Base-by-base conservation (phyloP, 108 stramenopile genomes). In the Skeletonema potamos region DNA sequence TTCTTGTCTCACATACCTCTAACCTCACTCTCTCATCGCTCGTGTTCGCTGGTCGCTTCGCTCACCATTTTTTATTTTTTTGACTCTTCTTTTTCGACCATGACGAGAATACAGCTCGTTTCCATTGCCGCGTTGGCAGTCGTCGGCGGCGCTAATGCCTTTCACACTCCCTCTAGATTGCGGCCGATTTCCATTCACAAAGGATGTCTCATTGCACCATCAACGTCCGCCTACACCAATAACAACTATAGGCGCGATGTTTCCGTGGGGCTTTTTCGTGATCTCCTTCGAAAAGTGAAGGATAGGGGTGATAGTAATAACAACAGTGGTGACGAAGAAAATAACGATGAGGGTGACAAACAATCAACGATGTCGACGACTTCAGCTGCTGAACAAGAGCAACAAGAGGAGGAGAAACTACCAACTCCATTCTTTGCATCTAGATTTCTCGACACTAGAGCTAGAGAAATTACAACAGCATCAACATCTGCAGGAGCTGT, bases 221-320 rank as follows among this genome's bases (percentile, higher is more conserved):
- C 27, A 27, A 27, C 34, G n/a, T 36, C 61, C 33, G 39, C 36
- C 1, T 20, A 36, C 61, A 24, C 61, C 22, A 33, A 24, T 37
- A 26, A 22, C 2, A 27, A 12, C 13, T 54, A 32, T 44, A 58
- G 66, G 17, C 54, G 66, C 51, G 58, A 70, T 54, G 67, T 69
- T 39, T 65, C 73, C 9, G 27, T 76, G 43, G 56, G 39, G 15
- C 75, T 76, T 2, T 76, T 76, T 64, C 64, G 75, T 30, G 68
- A 69, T 69, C 17, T 76, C 1, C 44, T 76, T 41, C 48, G 62
- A 22, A 76, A 64, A 41, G 33, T 69, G 1, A 68, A 69, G 48
- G 59, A 68, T 11, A 33, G 30, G 24, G 62, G 36, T 11, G 41
- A 22, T 13, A 48, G 48, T 30, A 44, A 27, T 28, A 39, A 28